Conservation (phyloP, 1,284 basidiomycete species). For the Moniliophthora roreri region DNA sequence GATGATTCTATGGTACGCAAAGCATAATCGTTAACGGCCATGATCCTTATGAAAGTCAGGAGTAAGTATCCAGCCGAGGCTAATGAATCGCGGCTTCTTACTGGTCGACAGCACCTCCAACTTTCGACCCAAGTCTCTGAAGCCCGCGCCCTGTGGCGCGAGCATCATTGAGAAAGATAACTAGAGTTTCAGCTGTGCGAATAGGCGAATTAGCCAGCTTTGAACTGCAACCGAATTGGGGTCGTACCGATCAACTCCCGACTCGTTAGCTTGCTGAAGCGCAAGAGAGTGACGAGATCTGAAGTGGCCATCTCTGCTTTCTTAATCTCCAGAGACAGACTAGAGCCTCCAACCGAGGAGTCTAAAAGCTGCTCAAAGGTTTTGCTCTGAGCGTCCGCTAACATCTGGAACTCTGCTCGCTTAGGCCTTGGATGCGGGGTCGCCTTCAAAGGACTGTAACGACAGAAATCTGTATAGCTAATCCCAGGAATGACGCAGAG, state of each 20-base stretch:
- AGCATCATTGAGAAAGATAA: conserved; percentile 57
- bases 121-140: conserved; percentile 57
- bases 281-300: conserved; percentile 62
- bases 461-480: conserved; percentile 47
- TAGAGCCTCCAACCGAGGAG: conserved; percentile 53
- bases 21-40: conserved; percentile 71
- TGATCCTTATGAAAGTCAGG: conserved; percentile 45
- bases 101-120: conserved; percentile 70
- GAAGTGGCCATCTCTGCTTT: conserved; percentile 73
- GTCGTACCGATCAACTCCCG: conserved; percentile 44
- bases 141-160: conserved; percentile 56
- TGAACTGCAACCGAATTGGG: not conserved
- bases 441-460: not conserved
- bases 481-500: conserved; percentile 62
- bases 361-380: conserved; percentile 64
- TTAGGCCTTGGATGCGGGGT: conserved; percentile 3
- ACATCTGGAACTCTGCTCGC: conserved; percentile 58
- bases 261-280: conserved; percentile 56
- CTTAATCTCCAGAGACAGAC: conserved; percentile 63
- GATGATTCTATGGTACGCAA: conserved; percentile 57
- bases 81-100: conserved; percentile 29
- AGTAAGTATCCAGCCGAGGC: conserved; percentile 4
- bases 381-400: conserved; percentile 57
- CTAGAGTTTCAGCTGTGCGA: conserved; percentile 41
- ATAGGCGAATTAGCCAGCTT: not conserved